Evolutionary conservation across 148 eudicot genomes (phyloP), one percentile per base, ranked within the genome.

Genomic region (Spergularia bocconei): DNA sequence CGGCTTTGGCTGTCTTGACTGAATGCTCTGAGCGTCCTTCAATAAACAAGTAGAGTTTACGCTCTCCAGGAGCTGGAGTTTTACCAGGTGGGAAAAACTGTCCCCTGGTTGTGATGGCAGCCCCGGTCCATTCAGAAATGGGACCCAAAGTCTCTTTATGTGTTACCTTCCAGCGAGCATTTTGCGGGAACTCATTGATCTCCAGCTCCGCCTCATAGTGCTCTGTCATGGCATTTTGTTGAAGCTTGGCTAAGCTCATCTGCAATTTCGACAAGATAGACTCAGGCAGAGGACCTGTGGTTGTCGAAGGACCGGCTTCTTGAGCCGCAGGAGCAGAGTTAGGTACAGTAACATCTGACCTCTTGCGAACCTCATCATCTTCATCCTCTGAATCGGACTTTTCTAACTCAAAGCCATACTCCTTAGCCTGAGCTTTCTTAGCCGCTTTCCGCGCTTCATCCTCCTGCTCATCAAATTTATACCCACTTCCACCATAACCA

Each of bases 121-220:
- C 96, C 52, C 96, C 96, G 69, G 90, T 87, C 87, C 88, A 91
- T 51, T 91, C 96, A 66, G 92, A 88, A 14, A 91, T 91, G 0
- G 96, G 96, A 62, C 92, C 91, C 73, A 90, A 73, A 14, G 96
- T 90, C 78, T 90, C 96, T 79, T 90, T 90, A 76, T 90, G 92
- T 15, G 96, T 90, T 33, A 90, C 96, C 87, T 87, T 90, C 96
- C 96, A 90, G 13, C 95, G 86, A 75, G 96, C 96, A 75, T 88
- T 88, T 79, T 90, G 96, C n/a, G 96, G 96, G 73, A 90, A 90
- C 73, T 90, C 96, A 73, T 90, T 90, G 68, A 90, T 91, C 79
- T 91, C 96, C 74, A 91, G 78, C 67, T 90, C 95, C 0, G 95
- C 95, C 78, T 87, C 91, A 74, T 88, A 91, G 79, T 91, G 96